Evolutionary conservation across 2,329 filamentous ascomycete genomes (phyloP).

Genomic region (Colletotrichum zoysiae): DNA sequence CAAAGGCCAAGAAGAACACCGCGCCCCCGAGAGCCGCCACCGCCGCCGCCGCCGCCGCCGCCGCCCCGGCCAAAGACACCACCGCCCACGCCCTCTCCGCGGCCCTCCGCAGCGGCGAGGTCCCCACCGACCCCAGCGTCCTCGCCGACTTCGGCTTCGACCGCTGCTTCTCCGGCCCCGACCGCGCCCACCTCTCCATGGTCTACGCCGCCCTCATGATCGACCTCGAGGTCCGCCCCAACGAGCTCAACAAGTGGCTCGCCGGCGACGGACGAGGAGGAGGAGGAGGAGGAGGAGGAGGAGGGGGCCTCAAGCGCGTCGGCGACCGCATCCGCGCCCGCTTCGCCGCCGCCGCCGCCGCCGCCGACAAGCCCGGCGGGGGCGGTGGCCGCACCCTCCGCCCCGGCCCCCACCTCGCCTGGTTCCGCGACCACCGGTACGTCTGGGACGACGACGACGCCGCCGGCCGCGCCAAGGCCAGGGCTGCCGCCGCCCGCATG

Average conservation of each 20-base stretch:
- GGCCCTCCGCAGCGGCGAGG: slow-evolving; percentile 5
- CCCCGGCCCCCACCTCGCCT: neutral
- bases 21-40: no score
- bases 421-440: slow-evolving; percentile 6
- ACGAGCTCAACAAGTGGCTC: slow-evolving; percentile 4
- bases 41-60: no score
- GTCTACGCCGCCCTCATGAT: slow-evolving; percentile 12
- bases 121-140: slow-evolving; percentile 18
- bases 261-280: neutral
- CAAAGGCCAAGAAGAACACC: no score
- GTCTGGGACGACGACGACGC: slow-evolving; percentile 3
- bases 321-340: slow-evolving; percentile 4
- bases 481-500: neutral
- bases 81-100: slow-evolving; percentile 7
- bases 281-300: no score
- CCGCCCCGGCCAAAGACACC: neutral
- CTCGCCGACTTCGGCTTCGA: slow-evolving; percentile 12
- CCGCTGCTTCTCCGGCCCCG: slow-evolving; percentile 6
- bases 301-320: neutral
- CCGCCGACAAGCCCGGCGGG: no score
- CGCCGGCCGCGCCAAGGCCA: neutral
- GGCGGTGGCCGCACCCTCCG: no score
- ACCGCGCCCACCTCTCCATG: slow-evolving; percentile 3
- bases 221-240: neutral
- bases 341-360: neutral